These are phyloP conservation scores for Fusarium sp. DNA, from an alignment of 2,329 filamentous ascomycete species.

Conservation along the genomic window DNA sequence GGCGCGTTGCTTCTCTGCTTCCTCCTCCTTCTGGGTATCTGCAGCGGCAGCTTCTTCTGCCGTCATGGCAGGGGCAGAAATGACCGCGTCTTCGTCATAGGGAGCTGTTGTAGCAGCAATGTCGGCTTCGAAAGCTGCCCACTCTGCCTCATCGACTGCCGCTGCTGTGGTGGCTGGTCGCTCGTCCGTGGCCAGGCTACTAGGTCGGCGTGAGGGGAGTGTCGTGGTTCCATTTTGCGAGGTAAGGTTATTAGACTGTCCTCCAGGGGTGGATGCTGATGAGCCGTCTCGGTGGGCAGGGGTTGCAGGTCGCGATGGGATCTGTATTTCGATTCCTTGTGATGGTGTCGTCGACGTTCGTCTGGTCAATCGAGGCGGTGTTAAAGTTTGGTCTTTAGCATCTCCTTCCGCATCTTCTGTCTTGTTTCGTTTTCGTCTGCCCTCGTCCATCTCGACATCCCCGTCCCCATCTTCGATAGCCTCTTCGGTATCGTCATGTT, in stretches of 20 bases:
- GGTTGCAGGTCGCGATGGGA: slow-evolving; percentile 72
- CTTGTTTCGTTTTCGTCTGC: slow-evolving; percentile 61
- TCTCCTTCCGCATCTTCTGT: slow-evolving; percentile 48
- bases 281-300: slow-evolving; percentile 60
- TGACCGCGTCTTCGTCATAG: slow-evolving; percentile 65
- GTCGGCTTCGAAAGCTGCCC: slow-evolving; percentile 88
- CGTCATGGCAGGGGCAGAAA: slow-evolving; percentile 75
- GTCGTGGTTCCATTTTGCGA: slow-evolving; percentile 41
- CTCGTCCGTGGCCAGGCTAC: slow-evolving; percentile 35
- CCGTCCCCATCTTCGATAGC: slow-evolving; percentile 44
- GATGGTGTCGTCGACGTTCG: slow-evolving; percentile 64
- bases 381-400: slow-evolving; percentile 42
- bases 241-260: slow-evolving; percentile 25
- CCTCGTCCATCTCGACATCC: slow-evolving; percentile 53
- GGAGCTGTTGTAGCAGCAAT: slow-evolving; percentile 65
- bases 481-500: slow-evolving; percentile 51
- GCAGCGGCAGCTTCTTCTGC: slow-evolving; percentile 70
- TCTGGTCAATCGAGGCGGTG: slow-evolving; percentile 59
- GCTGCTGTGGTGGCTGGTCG: slow-evolving; percentile 31
- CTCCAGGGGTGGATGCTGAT: slow-evolving; percentile 55
- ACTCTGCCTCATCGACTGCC: slow-evolving; percentile 77
- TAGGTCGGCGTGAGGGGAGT: slow-evolving; percentile 49
- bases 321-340: slow-evolving; percentile 70
- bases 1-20: slow-evolving; percentile 64
- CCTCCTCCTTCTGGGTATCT: slow-evolving; percentile 61